phyloP scores from a whole-genome alignment of 352 stramenopile genomes.

The Globisporangium acanthophoron region DNA sequence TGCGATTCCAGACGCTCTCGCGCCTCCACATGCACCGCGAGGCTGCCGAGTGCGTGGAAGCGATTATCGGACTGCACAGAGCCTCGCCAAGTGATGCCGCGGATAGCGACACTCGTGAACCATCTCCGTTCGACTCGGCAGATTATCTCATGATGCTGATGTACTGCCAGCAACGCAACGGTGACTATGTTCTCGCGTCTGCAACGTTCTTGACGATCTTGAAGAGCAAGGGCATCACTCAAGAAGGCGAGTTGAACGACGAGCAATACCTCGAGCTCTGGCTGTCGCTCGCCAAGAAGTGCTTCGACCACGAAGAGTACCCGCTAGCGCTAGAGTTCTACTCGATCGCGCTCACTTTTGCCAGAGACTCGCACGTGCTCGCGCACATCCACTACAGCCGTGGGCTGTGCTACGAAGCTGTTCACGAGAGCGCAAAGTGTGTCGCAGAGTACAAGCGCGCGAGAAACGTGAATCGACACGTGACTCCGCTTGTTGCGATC shows the following conservation, averaged over 20 bases:
- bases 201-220: constrained; percentile 41
- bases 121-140: constrained; percentile 22
- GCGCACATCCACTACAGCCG: constrained; percentile 51
- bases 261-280: constrained; percentile 54
- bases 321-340: constrained; percentile 56
- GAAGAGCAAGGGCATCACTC: constrained; percentile 19
- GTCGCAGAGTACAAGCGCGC: constrained; percentile 63
- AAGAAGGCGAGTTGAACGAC: constrained; percentile 32
- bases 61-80: constrained; percentile 24
- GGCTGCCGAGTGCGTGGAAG: constrained; percentile 42
- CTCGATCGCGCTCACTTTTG: constrained; percentile 47
- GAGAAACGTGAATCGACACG: constrained; percentile 57
- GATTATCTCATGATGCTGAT: constrained; percentile 68
- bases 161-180: constrained; percentile 54
- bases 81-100: neutral
- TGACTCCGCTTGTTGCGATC: constrained; percentile 32
- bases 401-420: constrained; percentile 47
- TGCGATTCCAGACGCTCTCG: constrained; percentile 61
- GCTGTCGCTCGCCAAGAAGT: constrained; percentile 49
- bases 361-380: constrained; percentile 54
- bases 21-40: constrained; percentile 46
- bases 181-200: constrained; percentile 49
- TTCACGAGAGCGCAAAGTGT: constrained; percentile 43
- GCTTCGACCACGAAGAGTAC: constrained; percentile 65
- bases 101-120: neutral